Conservation (phyloP, 208 protist species). For the Leishmania martiniquensis region DNA sequence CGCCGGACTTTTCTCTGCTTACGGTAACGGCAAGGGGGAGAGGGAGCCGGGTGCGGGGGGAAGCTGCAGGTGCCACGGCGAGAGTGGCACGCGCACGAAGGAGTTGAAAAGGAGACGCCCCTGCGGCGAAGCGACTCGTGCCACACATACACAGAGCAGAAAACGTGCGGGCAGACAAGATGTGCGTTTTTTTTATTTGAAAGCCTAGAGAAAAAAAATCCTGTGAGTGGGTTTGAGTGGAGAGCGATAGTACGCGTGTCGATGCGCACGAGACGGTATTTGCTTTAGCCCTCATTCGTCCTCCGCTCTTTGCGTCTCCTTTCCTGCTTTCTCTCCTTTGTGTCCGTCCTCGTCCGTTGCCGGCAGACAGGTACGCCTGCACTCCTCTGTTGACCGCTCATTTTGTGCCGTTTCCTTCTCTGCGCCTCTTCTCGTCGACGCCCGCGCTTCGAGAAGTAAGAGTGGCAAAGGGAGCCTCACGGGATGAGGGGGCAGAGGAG, state of each 20-base stretch:
- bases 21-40: neutral
- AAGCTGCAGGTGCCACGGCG: neutral
- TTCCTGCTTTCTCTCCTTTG: neutral
- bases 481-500: no score
- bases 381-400: neutral
- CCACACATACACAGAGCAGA: neutral
- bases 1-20: neutral
- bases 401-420: no score
- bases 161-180: neutral
- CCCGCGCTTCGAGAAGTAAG: no score
- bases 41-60: neutral
- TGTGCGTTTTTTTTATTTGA: neutral
- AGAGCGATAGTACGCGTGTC: neutral
- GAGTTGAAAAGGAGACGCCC: neutral
- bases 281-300: neutral
- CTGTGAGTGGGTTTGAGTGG: neutral
- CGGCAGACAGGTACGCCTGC: neutral
- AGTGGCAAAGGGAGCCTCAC: no score
- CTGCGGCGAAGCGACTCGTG: neutral
- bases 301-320: neutral
- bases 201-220: neutral
- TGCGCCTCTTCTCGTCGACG: no score
- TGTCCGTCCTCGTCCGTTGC: neutral
- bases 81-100: neutral
- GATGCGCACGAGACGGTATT: neutral